These are phyloP conservation scores for Phaeotremella fagi DNA, from an alignment of 768 basidiomycete genomes.

Conservation along the genomic window DNA sequence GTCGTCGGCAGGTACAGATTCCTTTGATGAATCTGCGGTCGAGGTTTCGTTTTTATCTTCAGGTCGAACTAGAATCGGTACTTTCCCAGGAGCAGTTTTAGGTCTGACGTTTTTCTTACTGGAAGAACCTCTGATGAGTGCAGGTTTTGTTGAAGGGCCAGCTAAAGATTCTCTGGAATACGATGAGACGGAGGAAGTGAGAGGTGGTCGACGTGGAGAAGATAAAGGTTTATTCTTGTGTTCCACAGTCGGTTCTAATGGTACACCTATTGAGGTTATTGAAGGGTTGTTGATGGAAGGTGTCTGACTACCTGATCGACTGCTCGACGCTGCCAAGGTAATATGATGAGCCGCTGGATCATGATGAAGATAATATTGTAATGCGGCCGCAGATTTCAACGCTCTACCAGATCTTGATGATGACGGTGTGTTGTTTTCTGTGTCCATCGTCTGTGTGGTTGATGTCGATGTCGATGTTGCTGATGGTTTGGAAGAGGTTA, in stretches of 20 bases:
- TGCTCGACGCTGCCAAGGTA: conserved; percentile 24
- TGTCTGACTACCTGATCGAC: background rate
- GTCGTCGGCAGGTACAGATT: conserved; percentile 4
- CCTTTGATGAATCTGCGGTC: background rate
- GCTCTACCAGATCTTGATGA: background rate
- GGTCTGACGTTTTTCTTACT: conserved; percentile 15
- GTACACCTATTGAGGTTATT: conserved; percentile 4
- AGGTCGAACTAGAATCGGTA: background rate
- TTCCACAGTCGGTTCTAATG: conserved; percentile 19
- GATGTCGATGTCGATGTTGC: too few relatives aligned
- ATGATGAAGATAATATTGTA: conserved; percentile 45
- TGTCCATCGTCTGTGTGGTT: too few relatives aligned
- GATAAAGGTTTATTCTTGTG: background rate
- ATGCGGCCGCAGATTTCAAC: conserved; percentile 32
- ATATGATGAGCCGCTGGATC: conserved; percentile 45
- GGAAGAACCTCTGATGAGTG: conserved; percentile 14
- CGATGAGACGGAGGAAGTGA: conserved; percentile 1
- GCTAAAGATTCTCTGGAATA: conserved; percentile 2
- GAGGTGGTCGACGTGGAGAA: background rate
- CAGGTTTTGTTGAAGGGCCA: conserved; percentile 3
- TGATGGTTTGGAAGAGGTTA: too few relatives aligned
- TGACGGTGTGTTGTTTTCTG: too few relatives aligned
- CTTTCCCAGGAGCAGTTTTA: conserved; percentile 27
- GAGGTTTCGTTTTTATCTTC: background rate
- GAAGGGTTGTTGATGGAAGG: background rate